Base-by-base conservation (phyloP, 371 early-diverging fungal genomes). In the Nematocida sp. region DNA sequence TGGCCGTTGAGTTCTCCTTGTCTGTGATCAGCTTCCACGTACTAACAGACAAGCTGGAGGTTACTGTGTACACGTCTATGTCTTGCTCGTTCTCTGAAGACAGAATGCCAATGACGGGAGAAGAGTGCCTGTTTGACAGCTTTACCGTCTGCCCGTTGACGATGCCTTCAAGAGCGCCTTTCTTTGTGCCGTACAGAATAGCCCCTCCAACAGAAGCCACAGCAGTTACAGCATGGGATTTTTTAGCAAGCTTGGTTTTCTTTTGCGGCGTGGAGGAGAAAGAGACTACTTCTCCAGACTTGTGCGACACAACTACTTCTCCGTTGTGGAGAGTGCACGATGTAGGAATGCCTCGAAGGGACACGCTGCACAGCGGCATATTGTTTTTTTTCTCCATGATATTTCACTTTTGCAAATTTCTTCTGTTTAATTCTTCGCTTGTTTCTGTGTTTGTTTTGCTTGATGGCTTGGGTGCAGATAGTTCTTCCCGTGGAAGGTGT, bases 21-120 rank as follows among this genome's bases (percentile, higher is more conserved):
- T 36, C 38, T 8, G 60, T 40, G 17, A 45, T 34, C 17, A 70
- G 51, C 57, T 70, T 70, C 74, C 74, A 70, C 5, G 46, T 17
- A 46, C 8, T 23, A 29, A 70, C 49, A 21, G 27, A 48, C 5
- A 31, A 36, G 57, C 60, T 60, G 38, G 58, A 37, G 0, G 60
- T 32, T 2, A 60, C 62, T 7, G 74, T 70, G 48, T 29, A 15
- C 15, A 70, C n/a, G 17, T 70, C 74, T 62, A 38, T 48, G 2
- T 70, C 74, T 7, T 43, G 32, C 23, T 58, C 51, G 2, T 37
- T 70, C 0, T 70, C 29, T 25, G 36, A 36, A 1, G 48, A 29
- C 0, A 37, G 17, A 0, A 70, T 56, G 5, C 49, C 45, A 19
- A 57, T 32, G 19, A 70, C 49, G 19, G 17, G 29, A 5, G 7